Percentiles rank a stretch among this genome's conserved stretches.
Conservation (phyloP, 1,284 basidiomycete species). For the Paramarasmius palmivorus region DNA sequence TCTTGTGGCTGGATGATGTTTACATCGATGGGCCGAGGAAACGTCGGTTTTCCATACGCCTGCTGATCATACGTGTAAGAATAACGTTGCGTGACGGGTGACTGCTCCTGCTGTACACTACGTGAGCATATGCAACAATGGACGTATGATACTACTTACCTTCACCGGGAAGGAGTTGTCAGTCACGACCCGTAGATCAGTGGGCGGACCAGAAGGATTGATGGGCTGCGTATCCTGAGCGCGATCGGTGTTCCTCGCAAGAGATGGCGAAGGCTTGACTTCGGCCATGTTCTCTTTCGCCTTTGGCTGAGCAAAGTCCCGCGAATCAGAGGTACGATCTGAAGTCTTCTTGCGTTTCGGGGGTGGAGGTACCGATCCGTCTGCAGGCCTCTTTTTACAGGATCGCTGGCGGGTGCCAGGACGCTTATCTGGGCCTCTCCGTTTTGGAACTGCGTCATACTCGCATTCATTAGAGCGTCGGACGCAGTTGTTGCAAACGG, state of each 20-base stretch:
- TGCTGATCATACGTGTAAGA: slow-evolving; percentile 30
- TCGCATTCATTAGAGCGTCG: slow-evolving; percentile 73
- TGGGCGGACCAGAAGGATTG: slow-evolving; percentile 19
- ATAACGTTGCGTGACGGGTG: slow-evolving; percentile 8
- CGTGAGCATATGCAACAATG: neutral
- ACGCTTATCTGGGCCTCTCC: slow-evolving; percentile 79
- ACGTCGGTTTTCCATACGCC: slow-evolving; percentile 32
- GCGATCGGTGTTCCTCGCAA: slow-evolving; percentile 19
- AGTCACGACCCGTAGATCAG: slow-evolving; percentile 28
- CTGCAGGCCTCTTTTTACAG: slow-evolving; percentile 73
- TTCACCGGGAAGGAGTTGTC: slow-evolving; percentile 25
- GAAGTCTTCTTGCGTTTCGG: slow-evolving; percentile 66
- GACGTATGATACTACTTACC: slow-evolving; percentile 20
- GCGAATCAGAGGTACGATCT: slow-evolving; percentile 30
- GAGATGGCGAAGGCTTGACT: slow-evolving; percentile 28
- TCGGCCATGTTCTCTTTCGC: slow-evolving; percentile 35
- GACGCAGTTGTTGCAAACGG: slow-evolving; percentile 76
- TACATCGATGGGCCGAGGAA: slow-evolving; percentile 35
- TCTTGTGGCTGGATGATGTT: slow-evolving; percentile 28
- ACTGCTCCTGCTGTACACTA: slow-evolving; percentile 3
- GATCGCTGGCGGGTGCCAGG: slow-evolving; percentile 79
- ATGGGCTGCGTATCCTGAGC: slow-evolving; percentile 18
- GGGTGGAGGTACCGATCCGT: slow-evolving; percentile 50
- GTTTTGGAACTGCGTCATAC: slow-evolving; percentile 77
- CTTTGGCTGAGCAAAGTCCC: slow-evolving; percentile 26